phyloP scores from a whole-genome alignment of 1,139 yeast genomes.

The Suhomyces maxii region DNA sequence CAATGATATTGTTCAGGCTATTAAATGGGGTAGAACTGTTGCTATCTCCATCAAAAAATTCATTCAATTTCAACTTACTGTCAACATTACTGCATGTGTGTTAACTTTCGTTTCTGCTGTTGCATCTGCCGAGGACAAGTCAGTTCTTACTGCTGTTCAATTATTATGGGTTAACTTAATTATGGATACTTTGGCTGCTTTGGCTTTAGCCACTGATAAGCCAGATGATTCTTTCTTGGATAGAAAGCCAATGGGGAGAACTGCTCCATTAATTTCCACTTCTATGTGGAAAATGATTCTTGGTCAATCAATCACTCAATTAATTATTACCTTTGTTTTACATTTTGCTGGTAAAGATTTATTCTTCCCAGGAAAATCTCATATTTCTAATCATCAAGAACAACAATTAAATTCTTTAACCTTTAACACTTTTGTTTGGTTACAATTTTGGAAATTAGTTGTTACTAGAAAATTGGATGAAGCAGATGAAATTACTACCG shows the following conservation, averaged over 20 bases:
- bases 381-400: constrained; percentile 45
- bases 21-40: constrained; percentile 98
- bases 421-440: constrained; percentile 95
- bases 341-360: constrained; percentile 75
- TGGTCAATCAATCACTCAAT: constrained; percentile 80
- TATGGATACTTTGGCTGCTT: constrained; percentile 97
- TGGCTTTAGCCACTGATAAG: constrained; percentile 96
- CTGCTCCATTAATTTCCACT: constrained; percentile 75
- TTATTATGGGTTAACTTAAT: constrained; percentile 95
- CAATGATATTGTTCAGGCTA: constrained; percentile 94
- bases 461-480: constrained; percentile 92
- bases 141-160: constrained; percentile 96
- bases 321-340: constrained; percentile 71
- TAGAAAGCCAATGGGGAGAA: constrained; percentile 82
- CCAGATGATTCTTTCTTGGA: constrained; percentile 81
- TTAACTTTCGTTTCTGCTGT: constrained; percentile 94
- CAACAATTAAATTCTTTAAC: constrained; percentile 78
- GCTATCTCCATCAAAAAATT: constrained; percentile 92
- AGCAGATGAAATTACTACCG: constrained; percentile 62
- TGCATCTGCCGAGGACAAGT: constrained; percentile 70
- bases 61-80: constrained; percentile 94
- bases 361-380: constrained; percentile 45
- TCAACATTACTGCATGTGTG: constrained; percentile 90
- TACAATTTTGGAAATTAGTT: constrained; percentile 91
- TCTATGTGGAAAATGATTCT: constrained; percentile 99